Evolutionary conservation across 2,329 filamentous ascomycete genomes (phyloP), one percentile per base, ranked within the genome.

Genomic region (Chaetomiaceae sp.): DNA sequence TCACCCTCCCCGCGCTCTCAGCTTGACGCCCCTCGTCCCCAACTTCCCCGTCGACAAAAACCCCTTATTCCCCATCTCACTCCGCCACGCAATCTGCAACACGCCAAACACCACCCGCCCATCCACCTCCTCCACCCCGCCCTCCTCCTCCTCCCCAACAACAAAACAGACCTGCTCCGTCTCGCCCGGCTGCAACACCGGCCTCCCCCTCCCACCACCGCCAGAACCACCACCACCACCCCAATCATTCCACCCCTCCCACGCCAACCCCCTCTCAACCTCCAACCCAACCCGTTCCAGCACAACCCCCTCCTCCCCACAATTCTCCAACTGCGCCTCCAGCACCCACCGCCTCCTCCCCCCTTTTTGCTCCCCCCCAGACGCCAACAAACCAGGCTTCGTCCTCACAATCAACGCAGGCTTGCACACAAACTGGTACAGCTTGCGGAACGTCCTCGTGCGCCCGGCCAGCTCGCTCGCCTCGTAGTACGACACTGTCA

Each of bases 361-460:
- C 21, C 30, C 33, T n/a, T n/a, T n/a, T n/a, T n/a, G n/a, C n/a
- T n/a, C n/a, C n/a, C 16, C n/a, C 34, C 20, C 37, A 66, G 76
- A 64, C 5, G 38, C 13, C 50, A 89, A 64, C 45, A 83, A 77
- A 3, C 87, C 87, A 3, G 89, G 81, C 67, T 97, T 99, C 1
- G 92, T 96, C 56, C 92, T 78, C 53, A 99, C 92, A 56, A 91
- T 89, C 59, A 99, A 74, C 54, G 90, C 87, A 34, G 89, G 83
- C 72, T 95, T 92, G 65, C 91, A 93, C 49, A 95, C 85, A 65
- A 99, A 99, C 68, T 97, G 93, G 68, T 97, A 99, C 54, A 99
- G 73, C 71, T 97, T 97, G 58, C 92, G 77, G 65, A 97, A 97
- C 9, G 89, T 95, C 53, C 93, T 77, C 33, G 87, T 85, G 44